Percentiles rank a stretch among this genome's conserved stretches.
Evolutionary conservation across 768 basidiomycete species (phyloP).

Genomic region (Udeniomyces megalosporus): DNA sequence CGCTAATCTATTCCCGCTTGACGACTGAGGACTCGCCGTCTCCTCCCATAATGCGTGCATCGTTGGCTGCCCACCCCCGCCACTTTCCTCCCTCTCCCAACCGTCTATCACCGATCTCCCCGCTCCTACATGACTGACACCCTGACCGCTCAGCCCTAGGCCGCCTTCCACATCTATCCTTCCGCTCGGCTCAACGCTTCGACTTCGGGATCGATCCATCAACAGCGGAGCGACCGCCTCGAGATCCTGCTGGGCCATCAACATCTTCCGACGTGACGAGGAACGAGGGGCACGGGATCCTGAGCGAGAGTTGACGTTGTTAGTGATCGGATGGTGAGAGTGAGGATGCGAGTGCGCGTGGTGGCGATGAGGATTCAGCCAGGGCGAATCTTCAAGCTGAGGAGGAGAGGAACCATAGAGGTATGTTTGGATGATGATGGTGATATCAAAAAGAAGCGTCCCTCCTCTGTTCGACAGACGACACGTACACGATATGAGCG

Average conservation of each 20-base stretch:
- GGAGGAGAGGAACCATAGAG: constrained; percentile 38
- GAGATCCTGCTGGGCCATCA: not conserved
- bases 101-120: not conserved
- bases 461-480: constrained; percentile 38
- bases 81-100: no score
- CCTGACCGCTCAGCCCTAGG: not conserved
- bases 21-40: no score
- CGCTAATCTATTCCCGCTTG: no score
- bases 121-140: not conserved
- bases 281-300: not conserved
- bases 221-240: not conserved
- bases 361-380: not conserved
- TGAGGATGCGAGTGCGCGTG: not conserved
- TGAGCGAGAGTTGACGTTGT: not conserved
- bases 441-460: constrained; percentile 81
- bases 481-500: constrained; percentile 52
- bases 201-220: not conserved
- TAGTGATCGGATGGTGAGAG: not conserved
- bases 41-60: no score
- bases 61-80: no score
- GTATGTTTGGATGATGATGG: constrained; percentile 71
- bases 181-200: not conserved
- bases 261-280: not conserved
- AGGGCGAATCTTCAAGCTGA: not conserved
- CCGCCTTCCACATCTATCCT: not conserved